Conservation (phyloP, 805 yeast species). For the Tetrapisispora taiwanensis region DNA sequence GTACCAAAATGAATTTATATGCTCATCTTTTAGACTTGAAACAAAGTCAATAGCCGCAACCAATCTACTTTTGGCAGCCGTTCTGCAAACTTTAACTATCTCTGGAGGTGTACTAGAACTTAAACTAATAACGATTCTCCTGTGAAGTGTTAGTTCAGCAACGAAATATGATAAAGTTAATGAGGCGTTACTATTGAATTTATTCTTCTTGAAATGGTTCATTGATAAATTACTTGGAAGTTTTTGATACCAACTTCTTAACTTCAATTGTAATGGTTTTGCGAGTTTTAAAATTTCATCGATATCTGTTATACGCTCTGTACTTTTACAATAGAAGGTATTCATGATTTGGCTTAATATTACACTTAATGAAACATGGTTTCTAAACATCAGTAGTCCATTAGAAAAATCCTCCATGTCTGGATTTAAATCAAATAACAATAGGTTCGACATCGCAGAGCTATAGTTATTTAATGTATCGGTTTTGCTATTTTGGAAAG, state of each 20-base stretch:
- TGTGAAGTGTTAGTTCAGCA: slow-evolving; percentile 76
- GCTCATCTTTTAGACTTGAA: slow-evolving; percentile 66
- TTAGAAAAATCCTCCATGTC: slow-evolving; percentile 49
- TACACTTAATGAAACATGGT: slow-evolving; percentile 53
- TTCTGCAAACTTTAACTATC: slow-evolving; percentile 57
- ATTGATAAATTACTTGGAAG: slow-evolving; percentile 56
- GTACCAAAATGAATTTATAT: slow-evolving; percentile 85
- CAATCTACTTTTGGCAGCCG: slow-evolving; percentile 76
- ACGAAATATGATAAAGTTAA: slow-evolving; percentile 81
- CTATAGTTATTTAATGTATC: background rate
- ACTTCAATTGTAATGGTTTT: slow-evolving; percentile 64
- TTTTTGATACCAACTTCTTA: slow-evolving; percentile 70
- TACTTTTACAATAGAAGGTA: slow-evolving; percentile 60
- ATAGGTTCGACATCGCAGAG: slow-evolving; percentile 9
- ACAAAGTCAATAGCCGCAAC: slow-evolving; percentile 76
- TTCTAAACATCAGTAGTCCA: slow-evolving; percentile 60
- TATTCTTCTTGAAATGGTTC: slow-evolving; percentile 48
- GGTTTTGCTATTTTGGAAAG: slow-evolving; percentile 4
- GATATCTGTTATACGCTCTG: slow-evolving; percentile 48
- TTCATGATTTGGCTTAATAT: slow-evolving; percentile 65
- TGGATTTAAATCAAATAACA: slow-evolving; percentile 22
- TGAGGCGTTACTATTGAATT: slow-evolving; percentile 64
- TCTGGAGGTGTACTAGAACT: slow-evolving; percentile 39
- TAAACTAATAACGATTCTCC: slow-evolving; percentile 57
- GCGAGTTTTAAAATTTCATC: slow-evolving; percentile 65